Conservation (phyloP, 1,284 basidiomycete genomes). For the Malassezia japonica region DNA sequence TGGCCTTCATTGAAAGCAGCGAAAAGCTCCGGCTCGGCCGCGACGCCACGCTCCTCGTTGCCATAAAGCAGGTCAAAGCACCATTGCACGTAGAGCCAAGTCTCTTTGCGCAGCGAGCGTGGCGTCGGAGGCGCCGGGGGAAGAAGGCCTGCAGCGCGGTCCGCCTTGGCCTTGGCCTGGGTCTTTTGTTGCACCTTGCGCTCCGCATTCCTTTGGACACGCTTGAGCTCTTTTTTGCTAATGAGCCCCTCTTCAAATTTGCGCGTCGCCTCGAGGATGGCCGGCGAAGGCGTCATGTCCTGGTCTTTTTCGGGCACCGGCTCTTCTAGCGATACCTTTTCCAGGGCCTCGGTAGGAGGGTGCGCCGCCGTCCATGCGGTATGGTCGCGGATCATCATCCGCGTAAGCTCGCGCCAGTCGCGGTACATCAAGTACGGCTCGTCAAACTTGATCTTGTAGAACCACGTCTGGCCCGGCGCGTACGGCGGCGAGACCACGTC, state of each 20-base stretch:
- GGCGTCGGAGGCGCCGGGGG: slow-evolving; percentile 27
- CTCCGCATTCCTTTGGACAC: background rate
- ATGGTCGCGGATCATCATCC: slow-evolving; percentile 50
- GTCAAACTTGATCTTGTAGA: slow-evolving; percentile 99
- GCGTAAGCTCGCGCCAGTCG: slow-evolving; percentile 91
- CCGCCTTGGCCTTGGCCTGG: background rate
- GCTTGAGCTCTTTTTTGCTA: slow-evolving; percentile 24
- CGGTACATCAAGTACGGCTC: slow-evolving; percentile 98
- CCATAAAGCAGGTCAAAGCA: slow-evolving; percentile 39
- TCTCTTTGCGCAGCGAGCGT: slow-evolving; percentile 33
- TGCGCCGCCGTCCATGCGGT: slow-evolving; percentile 20
- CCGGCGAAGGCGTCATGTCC: background rate
- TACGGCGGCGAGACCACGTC: slow-evolving; percentile 34
- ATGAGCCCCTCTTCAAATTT: background rate
- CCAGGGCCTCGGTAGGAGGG: slow-evolving; percentile 1
- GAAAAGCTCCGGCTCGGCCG: slow-evolving; percentile 59
- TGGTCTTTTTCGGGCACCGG: background rate
- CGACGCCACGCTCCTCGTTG: slow-evolving; percentile 57
- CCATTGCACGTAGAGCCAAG: slow-evolving; percentile 36
- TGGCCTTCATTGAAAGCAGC: slow-evolving; percentile 60
- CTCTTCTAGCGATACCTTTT: background rate
- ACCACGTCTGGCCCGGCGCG: slow-evolving; percentile 69
- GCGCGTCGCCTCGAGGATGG: background rate
- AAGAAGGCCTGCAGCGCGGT: slow-evolving; percentile 9
- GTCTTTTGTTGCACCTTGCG: background rate